Conservation (phyloP, 805 yeast genomes). For the Hanseniaspora vineae region DNA sequence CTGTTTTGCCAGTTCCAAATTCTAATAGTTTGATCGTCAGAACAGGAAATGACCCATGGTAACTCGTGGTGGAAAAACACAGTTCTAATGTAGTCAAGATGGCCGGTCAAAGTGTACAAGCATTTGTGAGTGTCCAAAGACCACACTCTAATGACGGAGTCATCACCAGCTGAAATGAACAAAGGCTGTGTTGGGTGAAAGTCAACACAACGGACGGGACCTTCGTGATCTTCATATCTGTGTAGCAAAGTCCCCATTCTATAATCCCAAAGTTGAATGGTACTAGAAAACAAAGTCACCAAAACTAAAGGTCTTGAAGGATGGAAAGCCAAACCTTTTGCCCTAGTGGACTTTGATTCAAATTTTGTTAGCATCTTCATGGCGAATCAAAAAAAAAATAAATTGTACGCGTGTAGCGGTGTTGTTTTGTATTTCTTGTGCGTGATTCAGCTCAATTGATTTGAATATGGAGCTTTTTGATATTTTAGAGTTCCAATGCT, state of each 20-base stretch:
- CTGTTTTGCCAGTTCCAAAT: slow-evolving; percentile 99
- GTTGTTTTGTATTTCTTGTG: background rate
- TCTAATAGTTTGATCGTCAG: slow-evolving; percentile 97
- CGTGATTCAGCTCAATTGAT: too few relatives aligned
- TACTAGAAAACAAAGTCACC: slow-evolving; percentile 90
- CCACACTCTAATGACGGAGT: slow-evolving; percentile 92
- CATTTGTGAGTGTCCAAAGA: slow-evolving; percentile 84
- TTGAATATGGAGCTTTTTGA: too few relatives aligned
- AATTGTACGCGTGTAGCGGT: background rate
- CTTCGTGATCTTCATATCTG: slow-evolving; percentile 95
- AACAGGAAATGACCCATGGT: slow-evolving; percentile 93
- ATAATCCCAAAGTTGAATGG: slow-evolving; percentile 99
- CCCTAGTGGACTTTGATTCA: slow-evolving; percentile 95
- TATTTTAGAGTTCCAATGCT: too few relatives aligned
- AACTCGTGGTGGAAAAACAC: slow-evolving; percentile 90
- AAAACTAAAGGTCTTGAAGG: slow-evolving; percentile 90
- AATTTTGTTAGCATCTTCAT: slow-evolving; percentile 86
- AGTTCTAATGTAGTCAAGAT: slow-evolving; percentile 88
- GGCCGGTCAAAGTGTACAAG: slow-evolving; percentile 83
- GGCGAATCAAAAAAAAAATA: background rate
- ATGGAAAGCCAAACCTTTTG: slow-evolving; percentile 95
- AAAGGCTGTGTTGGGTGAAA: slow-evolving; percentile 98
- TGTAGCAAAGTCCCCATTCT: slow-evolving; percentile 97
- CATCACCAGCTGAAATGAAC: slow-evolving; percentile 96
- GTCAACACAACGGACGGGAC: slow-evolving; percentile 90